Conservation (phyloP, 805 yeast species). For the Saccharomycopsis capsularis region DNA sequence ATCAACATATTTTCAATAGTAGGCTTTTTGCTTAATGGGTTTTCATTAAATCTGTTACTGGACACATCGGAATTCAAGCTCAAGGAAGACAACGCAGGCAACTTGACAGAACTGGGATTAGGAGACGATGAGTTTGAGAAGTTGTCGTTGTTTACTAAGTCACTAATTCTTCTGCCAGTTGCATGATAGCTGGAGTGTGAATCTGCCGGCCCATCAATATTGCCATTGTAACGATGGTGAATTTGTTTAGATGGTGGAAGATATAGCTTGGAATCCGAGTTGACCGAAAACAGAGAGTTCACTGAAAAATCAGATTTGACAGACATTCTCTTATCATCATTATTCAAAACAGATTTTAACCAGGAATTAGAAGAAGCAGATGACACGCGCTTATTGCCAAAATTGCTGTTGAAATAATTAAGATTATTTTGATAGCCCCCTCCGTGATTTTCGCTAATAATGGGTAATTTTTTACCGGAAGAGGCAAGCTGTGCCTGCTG, state of each 20-base stretch:
- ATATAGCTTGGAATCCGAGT: constrained; percentile 18
- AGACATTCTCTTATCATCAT: constrained; percentile 19
- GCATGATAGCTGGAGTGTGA: background rate
- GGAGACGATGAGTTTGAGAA: background rate
- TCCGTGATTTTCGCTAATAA: constrained; percentile 13
- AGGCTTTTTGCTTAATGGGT: constrained; percentile 15
- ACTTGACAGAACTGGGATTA: background rate
- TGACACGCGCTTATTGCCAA: constrained; percentile 1
- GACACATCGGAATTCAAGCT: constrained; percentile 6
- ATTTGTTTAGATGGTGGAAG: constrained; percentile 11
- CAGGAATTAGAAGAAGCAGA: constrained; percentile 10
- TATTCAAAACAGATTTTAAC: constrained; percentile 10
- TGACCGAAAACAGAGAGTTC: constrained; percentile 13
- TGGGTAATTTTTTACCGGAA: constrained; percentile 14
- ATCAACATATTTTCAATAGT: constrained; percentile 16
- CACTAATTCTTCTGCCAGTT: constrained; percentile 2
- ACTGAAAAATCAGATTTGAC: constrained; percentile 13
- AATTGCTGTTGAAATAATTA: constrained; percentile 5
- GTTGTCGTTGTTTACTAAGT: constrained; percentile 6
- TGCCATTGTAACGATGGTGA: background rate
- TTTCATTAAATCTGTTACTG: background rate
- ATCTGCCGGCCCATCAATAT: too few relatives aligned
- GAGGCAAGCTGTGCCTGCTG: constrained; percentile 21
- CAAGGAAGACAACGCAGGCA: constrained; percentile 14
- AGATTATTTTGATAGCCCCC: background rate